Base-by-base conservation (phyloP, 805 yeast genomes). In the Saccharomyces jurei region DNA sequence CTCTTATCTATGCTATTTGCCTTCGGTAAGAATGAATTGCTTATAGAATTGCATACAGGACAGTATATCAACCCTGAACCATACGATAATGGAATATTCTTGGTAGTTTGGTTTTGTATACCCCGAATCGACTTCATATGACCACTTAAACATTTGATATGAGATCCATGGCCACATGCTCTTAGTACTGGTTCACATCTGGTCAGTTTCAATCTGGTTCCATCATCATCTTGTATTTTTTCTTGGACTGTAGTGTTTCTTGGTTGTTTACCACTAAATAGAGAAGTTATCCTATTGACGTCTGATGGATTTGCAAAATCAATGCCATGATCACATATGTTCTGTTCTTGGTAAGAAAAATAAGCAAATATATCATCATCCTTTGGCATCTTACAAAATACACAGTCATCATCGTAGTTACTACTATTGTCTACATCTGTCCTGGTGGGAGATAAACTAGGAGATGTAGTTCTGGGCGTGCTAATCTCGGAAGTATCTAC, bases 131-230 rank as follows among this genome's bases (percentile, higher is more conserved):
- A 78, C 31, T 75, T 74, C 63, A 86, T 68, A 63, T 82, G 87
- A 55, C 82, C 82, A 52, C 81, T 69, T 63, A 84, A 86, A 66
- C 99, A 92, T 17, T 80, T 76, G 57, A 80, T 82, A 68, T 92
- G 99, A 84, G 92, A 86, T 1, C 96, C 95, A 70, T 92, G 99
- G 1, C 97, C 96, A 73, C 99, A 92, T 51, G 96, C 85, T 50
- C 66, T 60, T 22, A 66, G 41, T 2, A 66, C 63, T 14, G 63
- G 62, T 6, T 52, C 55, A 41, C 52, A 56, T 6, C 9, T 44
- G 2, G 56, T 82, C 79, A 2, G 85, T 75, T 0, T 84, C 77
- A 36, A 36, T 36, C 44, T 36, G 5, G 41, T 9, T 47, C 17
- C 44, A 41, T 46, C 22, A n/a, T 41, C 30, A 22, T 21, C 27